Base-by-base conservation (phyloP, 805 yeast species). In the Suhomyces faveliae region DNA sequence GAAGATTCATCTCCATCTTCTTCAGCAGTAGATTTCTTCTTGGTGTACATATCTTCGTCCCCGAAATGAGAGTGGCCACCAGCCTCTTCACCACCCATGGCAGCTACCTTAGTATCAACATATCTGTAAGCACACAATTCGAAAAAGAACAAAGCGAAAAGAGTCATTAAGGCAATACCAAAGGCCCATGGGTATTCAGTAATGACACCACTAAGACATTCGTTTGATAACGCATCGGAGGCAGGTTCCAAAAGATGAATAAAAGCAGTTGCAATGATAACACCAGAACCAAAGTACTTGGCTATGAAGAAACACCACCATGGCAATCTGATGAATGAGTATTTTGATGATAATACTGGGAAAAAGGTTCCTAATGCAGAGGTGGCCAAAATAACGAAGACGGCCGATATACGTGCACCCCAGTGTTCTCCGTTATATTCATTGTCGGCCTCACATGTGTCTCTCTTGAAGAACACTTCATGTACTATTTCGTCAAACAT, bases 281-380 rank as follows among this genome's bases (percentile, higher is more conserved):
- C 92, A 47, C 95, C 95, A 3, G 91, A 84, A 51, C 95, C 95
- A 61, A 87, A 87, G 65, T 77, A 86, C 58, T 85, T 86, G 43
- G 87, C 83, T 42, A 82, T 62, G 60, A 84, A 83, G 65, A 84
- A 85, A 53, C 81, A 76, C 80, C 81, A 76, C 11, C 74, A 57
- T 1, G 89, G 89, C 50, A 84, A 56, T 52, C 81, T 69, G 39
- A 85, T 71, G 54, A 76, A 76, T 0, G 87, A 80, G 57, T 77
- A 79, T 51, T 71, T 71, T 4, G 87, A 81, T 0, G 87, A 75
- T 25, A 84, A 60, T 2, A 85, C 62, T 1, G 90, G 90, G 66
- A 84, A 78, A 51, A 78, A 78, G 2, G 84, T 62, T 19, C 89
- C 89, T 40, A 77, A 53, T 1, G 76, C 65, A 3, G 85, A 74